Evolutionary conservation across 108 stramenopile genomes (phyloP).

Genomic region (Pseudonitzschia pungens): DNA sequence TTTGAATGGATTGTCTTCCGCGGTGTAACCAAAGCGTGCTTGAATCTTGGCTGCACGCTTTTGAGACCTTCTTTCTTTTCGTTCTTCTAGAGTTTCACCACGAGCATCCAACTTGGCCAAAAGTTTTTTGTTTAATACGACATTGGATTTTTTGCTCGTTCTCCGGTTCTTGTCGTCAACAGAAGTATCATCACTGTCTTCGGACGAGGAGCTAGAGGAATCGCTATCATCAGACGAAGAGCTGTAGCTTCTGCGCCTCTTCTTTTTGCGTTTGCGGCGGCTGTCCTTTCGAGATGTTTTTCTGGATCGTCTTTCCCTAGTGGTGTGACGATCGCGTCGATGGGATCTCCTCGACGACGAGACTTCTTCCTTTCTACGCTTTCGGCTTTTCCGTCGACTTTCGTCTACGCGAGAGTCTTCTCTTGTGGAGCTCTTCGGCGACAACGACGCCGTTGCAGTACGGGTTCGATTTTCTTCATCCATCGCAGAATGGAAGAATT

Average conservation of each 20-base stretch:
- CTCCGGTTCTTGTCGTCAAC: conserved; percentile 1
- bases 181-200: conserved; percentile 5
- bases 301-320: conserved; percentile 8
- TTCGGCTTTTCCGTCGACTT: conserved; percentile 8
- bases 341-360: not conserved
- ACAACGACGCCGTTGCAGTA: not conserved
- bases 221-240: conserved; percentile 21
- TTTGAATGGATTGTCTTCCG: conserved; percentile 98
- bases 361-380: not conserved
- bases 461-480: not conserved
- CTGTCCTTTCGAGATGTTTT: conserved; percentile 22
- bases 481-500: not conserved
- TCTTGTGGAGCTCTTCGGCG: not conserved
- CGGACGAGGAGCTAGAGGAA: conserved; percentile 7
- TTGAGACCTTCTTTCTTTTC: conserved; percentile 73
- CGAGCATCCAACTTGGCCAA: conserved; percentile 64
- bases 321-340: conserved; percentile 18
- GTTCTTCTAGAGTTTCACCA: conserved; percentile 83
- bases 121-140: conserved; percentile 55
- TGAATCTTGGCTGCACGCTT: conserved; percentile 80
- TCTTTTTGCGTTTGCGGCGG: conserved; percentile 32
- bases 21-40: conserved; percentile 90
- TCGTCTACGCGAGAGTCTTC: not conserved
- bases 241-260: conserved; percentile 24
- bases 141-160: conserved; percentile 15